Evolutionary conservation across 805 yeast genomes (phyloP).

Genomic region (Saturnispora halmiae): DNA sequence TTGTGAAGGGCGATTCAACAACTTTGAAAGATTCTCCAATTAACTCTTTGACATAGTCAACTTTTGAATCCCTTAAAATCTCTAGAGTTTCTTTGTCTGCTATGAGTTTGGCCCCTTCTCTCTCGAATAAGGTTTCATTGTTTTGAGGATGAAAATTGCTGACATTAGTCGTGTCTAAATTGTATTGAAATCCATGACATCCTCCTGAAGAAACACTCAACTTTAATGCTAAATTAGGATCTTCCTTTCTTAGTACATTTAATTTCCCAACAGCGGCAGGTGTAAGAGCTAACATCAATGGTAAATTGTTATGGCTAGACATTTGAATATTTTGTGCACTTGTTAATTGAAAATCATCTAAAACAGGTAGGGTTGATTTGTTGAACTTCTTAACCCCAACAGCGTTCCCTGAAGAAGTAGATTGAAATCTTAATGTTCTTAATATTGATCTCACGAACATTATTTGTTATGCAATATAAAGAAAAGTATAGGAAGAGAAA

Average conservation of each 20-base stretch:
- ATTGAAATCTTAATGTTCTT: conserved; percentile 4
- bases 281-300: conserved; percentile 39
- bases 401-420: background rate
- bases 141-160: conserved; percentile 26
- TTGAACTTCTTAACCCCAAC: conserved; percentile 2
- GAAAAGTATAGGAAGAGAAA: background rate
- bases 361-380: conserved; percentile 16
- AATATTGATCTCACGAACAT: background rate
- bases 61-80: conserved; percentile 72
- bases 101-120: conserved; percentile 62
- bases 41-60: conserved; percentile 85
- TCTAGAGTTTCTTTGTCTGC: conserved; percentile 75
- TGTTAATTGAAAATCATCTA: conserved; percentile 25
- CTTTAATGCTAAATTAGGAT: conserved; percentile 54
- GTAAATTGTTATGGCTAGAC: conserved; percentile 29
- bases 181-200: conserved; percentile 95
- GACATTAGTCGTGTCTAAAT: conserved; percentile 46
- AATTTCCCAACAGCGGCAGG: conserved; percentile 44
- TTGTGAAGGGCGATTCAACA: conserved; percentile 83
- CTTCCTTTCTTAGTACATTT: conserved; percentile 41
- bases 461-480: background rate
- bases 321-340: conserved; percentile 27
- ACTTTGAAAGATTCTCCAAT: conserved; percentile 92
- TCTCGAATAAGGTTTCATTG: conserved; percentile 45
- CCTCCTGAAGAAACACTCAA: conserved; percentile 91